A percentile compares a stretch with the other conserved stretches of the same genome.
Conservation (phyloP, 345 rosid genomes). For the Salix exigua region DNA sequence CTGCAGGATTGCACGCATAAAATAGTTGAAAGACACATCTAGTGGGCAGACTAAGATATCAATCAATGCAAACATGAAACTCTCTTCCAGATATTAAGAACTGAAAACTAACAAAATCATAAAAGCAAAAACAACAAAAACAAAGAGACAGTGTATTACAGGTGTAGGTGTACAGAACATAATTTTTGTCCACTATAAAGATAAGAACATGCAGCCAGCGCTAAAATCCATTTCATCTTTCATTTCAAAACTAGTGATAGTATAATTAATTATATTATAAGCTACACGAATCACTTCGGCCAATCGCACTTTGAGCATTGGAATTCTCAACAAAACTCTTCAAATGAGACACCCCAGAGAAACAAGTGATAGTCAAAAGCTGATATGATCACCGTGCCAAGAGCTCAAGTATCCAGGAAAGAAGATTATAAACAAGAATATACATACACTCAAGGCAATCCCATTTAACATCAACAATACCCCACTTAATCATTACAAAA, state of each 20-base stretch:
- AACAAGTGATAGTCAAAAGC: not conserved
- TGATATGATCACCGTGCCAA: not conserved
- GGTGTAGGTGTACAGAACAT: not conserved
- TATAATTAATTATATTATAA: not conserved
- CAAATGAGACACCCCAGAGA: not conserved
- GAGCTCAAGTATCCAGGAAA: not conserved
- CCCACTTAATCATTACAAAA: not conserved
- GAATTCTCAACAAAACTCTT: not conserved
- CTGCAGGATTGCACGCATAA: slow-evolving; percentile 37
- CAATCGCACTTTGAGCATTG: not conserved
- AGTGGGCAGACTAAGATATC: not conserved
- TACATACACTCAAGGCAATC: not conserved
- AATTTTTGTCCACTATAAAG: not conserved
- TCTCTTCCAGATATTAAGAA: not conserved
- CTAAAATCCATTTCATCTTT: not conserved
- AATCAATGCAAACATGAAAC: not conserved
- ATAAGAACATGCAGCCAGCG: not conserved
- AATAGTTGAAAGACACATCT: not conserved
- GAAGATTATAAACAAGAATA: not conserved
- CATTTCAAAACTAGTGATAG: not conserved
- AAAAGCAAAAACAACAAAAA: not conserved
- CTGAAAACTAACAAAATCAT: not conserved
- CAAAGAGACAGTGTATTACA: not conserved
- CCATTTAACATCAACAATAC: no score
- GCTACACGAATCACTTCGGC: not conserved